These are phyloP conservation scores for Nicotiana benthamiana DNA, from an alignment of 257 asterid genomes.

Conservation along the genomic window DNA sequence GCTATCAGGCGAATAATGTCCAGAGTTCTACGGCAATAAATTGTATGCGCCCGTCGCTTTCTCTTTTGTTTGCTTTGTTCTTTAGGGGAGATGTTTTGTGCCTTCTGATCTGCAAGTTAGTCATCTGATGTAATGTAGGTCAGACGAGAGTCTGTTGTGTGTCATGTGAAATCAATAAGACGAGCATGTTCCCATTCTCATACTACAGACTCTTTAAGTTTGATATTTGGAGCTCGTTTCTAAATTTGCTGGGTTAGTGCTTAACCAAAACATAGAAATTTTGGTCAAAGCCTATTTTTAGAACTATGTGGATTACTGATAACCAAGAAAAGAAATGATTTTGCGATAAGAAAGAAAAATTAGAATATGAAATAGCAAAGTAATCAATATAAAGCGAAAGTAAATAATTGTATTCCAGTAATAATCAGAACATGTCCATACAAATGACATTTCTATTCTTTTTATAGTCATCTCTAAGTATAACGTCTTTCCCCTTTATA, in stretches of 20 bases:
- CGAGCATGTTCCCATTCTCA: neutral
- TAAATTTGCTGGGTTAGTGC: neutral
- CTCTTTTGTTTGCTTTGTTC: neutral
- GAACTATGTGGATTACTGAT: no score
- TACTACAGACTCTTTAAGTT: neutral
- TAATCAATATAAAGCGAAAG: no score
- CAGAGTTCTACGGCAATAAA: neutral
- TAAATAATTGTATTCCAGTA: no score
- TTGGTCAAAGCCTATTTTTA: no score
- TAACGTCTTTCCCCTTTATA: no score
- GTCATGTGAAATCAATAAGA: slow-evolving; percentile 7
- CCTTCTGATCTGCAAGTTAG: neutral
- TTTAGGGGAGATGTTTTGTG: neutral
- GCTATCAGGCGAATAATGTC: slow-evolving; percentile 7
- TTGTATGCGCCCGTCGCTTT: neutral
- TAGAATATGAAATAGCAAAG: no score
- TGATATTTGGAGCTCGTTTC: neutral
- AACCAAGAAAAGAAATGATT: no score
- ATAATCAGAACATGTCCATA: no score
- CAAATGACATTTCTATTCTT: no score
- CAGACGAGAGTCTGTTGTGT: neutral
- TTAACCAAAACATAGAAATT: no score
- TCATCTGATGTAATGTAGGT: slow-evolving; percentile 6
- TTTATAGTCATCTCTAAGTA: no score
- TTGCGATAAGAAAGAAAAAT: no score